These are phyloP conservation scores for Salvia hispanica DNA, from an alignment of 257 asterid species.

Conservation along the genomic window DNA sequence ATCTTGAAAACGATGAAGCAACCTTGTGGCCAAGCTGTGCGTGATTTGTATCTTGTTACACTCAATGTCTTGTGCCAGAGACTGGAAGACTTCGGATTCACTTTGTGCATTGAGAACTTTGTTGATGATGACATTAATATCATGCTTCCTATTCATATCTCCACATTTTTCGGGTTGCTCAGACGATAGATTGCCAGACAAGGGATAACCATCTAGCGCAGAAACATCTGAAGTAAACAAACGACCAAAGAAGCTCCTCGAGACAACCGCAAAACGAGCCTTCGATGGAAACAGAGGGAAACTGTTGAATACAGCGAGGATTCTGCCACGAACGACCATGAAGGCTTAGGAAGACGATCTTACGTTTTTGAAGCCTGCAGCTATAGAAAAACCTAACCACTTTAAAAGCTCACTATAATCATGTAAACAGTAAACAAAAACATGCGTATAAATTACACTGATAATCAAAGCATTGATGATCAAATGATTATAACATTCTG, in stretches of 20 bases:
- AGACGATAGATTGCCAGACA: slow-evolving; percentile 25
- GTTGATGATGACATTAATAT: slow-evolving; percentile 46
- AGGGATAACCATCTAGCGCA: slow-evolving; percentile 16
- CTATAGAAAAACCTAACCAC: slow-evolving; percentile 10
- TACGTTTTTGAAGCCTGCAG: slow-evolving; percentile 41
- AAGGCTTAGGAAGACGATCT: too few relatives aligned
- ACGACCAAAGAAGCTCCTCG: slow-evolving; percentile 12
- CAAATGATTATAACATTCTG: not conserved
- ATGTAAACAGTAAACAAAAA: too few relatives aligned
- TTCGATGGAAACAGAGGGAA: slow-evolving; percentile 14
- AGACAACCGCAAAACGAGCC: slow-evolving; percentile 21
- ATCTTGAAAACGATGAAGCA: slow-evolving; percentile 78
- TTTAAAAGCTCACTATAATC: not conserved
- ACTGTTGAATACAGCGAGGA: slow-evolving; percentile 27
- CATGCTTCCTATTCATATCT: slow-evolving; percentile 38
- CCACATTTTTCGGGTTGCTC: slow-evolving; percentile 31
- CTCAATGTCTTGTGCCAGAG: slow-evolving; percentile 47
- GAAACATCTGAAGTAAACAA: slow-evolving; percentile 37
- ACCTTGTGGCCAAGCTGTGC: slow-evolving; percentile 45
- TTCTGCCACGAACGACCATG: slow-evolving; percentile 45
- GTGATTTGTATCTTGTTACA: slow-evolving; percentile 45
- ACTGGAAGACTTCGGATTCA: slow-evolving; percentile 54
- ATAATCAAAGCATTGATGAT: not conserved
- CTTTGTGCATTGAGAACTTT: slow-evolving; percentile 43
- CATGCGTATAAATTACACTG: not conserved